phyloP scores from a whole-genome alignment of 441 rosid genomes.

The Gossypium schwendimanii region DNA sequence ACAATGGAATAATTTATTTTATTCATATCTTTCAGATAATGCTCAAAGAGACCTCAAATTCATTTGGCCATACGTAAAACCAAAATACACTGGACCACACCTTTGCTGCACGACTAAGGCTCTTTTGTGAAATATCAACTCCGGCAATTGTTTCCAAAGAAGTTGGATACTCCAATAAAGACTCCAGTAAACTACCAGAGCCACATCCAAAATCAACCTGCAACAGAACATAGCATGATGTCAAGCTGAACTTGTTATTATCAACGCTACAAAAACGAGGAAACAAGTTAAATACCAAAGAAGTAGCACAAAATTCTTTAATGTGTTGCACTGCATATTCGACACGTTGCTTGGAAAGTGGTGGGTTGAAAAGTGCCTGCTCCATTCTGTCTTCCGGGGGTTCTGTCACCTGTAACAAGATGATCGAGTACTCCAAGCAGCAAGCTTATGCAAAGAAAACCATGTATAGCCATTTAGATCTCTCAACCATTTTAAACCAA shows the following conservation, averaged over 20 bases:
- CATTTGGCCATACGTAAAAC: not conserved
- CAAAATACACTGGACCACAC: slow-evolving; percentile 26
- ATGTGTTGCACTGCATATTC: slow-evolving; percentile 85
- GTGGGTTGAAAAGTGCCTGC: slow-evolving; percentile 88
- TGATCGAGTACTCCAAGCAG: slow-evolving; percentile 40
- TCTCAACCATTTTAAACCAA: slow-evolving; percentile 4
- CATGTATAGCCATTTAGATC: slow-evolving; percentile 6
- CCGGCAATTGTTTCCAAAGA: slow-evolving; percentile 70
- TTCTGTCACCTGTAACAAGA: slow-evolving; percentile 58
- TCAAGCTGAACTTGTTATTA: slow-evolving; percentile 5
- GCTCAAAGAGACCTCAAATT: not conserved
- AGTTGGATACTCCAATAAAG: slow-evolving; percentile 70
- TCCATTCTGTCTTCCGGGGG: slow-evolving; percentile 95
- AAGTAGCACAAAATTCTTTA: slow-evolving; percentile 58
- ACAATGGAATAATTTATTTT: not conserved
- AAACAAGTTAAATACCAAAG: slow-evolving; percentile 44
- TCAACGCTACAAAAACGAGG: slow-evolving; percentile 10
- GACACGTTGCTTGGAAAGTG: slow-evolving; percentile 90
- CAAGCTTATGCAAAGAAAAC: slow-evolving; percentile 35
- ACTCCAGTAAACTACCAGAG: slow-evolving; percentile 84
- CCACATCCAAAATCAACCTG: slow-evolving; percentile 96
- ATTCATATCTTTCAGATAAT: not conserved
- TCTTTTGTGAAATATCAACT: slow-evolving; percentile 73
- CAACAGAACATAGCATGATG: slow-evolving; percentile 6
- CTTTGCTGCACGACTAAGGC: slow-evolving; percentile 91